Evolutionary conservation across 164 flowering plant genomes (phyloP), one percentile per base, ranked within the genome.

Genomic region (Tetracentron sinense): DNA sequence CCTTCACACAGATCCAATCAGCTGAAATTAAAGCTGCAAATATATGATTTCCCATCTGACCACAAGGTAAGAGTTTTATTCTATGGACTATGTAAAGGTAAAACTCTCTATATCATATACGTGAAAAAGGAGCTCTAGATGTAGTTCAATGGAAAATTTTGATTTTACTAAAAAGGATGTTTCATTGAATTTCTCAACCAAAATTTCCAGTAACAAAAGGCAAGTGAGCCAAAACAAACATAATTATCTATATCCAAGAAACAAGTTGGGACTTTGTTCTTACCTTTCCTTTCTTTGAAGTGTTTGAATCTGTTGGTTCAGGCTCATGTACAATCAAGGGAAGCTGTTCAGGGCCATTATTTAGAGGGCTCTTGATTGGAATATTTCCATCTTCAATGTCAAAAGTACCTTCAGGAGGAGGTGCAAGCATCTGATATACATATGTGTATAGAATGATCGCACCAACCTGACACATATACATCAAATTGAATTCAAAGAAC

Each of bases 401-500:
- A 74, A 84, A 93, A 55, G 90, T 79, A 56, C 95, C 97, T 67
- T 79, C 95, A 2, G 85, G 87, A 44, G 99, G 97, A 61, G 99
- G 99, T 23, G 96, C 83, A 65, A 94, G 81, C 99, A 94, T 94
- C 20, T 84, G 71, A 69, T 82, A 94, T 42, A 94, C 99, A 73
- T 91, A 94, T 3, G 99, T 94, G 70, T 94, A 91, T 10, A 91
- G 75, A 72, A 91, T 65, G 54, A 94, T 89, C 38, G 99, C 99
- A 71, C 99, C 97, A 65, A 94, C 99, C 99, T 94, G 71, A 65
- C 48, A 69, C 22, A 61, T 4, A 72, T 3, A 70, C 48, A 54
- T 17, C 56, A 61, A 7, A 54, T 25, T 20, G 21, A n/a, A 29
- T 28, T 20, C 11, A 29, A 25, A n/a, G n/a, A n/a, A 48, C 60